A percentile compares a stretch with the other conserved stretches of the same genome.
Conservation (phyloP, 306 rosid genomes). For the Pterocarpus macrocarpus region DNA sequence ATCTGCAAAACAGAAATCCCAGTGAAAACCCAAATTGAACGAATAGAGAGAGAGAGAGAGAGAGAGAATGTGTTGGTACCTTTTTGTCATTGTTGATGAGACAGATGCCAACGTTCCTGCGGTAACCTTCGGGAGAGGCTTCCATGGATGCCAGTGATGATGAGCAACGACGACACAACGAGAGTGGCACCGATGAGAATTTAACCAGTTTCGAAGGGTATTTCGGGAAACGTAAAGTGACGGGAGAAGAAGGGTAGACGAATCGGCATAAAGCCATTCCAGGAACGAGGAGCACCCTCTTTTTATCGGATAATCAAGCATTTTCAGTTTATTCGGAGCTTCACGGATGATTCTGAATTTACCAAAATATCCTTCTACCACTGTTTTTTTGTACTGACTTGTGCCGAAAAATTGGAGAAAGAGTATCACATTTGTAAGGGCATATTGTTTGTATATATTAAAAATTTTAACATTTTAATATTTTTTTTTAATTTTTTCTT, state of each 20-base stretch:
- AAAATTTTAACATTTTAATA: no score
- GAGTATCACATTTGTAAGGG: no score
- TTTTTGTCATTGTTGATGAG: slow-evolving; percentile 74
- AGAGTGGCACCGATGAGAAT: slow-evolving; percentile 41
- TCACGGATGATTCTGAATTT: not conserved
- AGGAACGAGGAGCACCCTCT: not conserved
- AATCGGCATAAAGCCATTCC: slow-evolving; percentile 68
- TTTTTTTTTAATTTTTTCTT: no score
- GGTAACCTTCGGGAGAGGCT: slow-evolving; percentile 82
- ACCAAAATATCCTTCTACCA: not conserved
- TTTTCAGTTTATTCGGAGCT: not conserved
- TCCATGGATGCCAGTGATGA: slow-evolving; percentile 67
- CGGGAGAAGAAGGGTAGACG: slow-evolving; percentile 5
- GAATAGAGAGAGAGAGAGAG: not conserved
- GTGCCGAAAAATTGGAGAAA: no score
- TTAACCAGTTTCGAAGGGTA: slow-evolving; percentile 40
- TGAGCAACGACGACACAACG: not conserved
- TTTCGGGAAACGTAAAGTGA: slow-evolving; percentile 38
- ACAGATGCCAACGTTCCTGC: slow-evolving; percentile 83
- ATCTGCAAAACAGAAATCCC: slow-evolving; percentile 35
- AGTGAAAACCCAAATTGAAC: not conserved
- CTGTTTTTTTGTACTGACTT: not conserved
- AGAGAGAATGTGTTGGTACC: slow-evolving; percentile 41
- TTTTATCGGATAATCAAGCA: not conserved
- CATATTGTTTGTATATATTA: no score